Base-by-base conservation (phyloP, 2,329 filamentous ascomycete genomes). In the Colletotrichum navitas region DNA sequence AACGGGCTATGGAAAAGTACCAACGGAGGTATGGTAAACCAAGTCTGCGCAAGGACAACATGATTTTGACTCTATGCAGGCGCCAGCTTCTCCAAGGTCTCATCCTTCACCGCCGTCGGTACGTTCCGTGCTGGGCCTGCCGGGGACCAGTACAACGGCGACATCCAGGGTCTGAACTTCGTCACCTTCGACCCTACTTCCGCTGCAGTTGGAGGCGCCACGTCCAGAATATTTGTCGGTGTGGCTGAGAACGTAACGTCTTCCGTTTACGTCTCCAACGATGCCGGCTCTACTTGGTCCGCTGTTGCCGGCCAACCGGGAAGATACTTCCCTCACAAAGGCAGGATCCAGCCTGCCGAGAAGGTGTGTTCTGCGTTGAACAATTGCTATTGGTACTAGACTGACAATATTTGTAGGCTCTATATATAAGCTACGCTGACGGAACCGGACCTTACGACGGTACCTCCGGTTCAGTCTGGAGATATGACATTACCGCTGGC, bases 1-100 rank as follows among this genome's bases (percentile, higher is more conserved):
- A 85, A 90, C 36, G 88, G 88, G 3, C 80, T 90, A 1, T 90
- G 86, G 84, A 89, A 87, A 78, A 88, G 86, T 66, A 86, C 84
- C 8, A 85, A 90, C 72, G 85, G 83, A 39, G 71, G 87, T 90
- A 3, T 79, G 82, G 0, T 82, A 83, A 0, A 89, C 88, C 77
- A 86, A 81, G 85, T 84, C 67, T 81, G 84, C 41, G 41, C 2
- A 71, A 78, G 80, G 82, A 0, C 80, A 87, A 64, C 81, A 85
- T 0, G 0, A 83, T 68, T 81, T 75, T 16, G 85, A 85, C 3
- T 82, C 85, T 67, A 84, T 11, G 66, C 47, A 72, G 88, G 88
- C n/a, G 59, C 55, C 11, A 71, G 84, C n/a, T 90, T 88, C 78
- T 75, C 78, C 45, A 87, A 88, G 71, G 87, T 90, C 3, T 80